These are phyloP conservation scores for Erysimum pusillum DNA, from an alignment of 441 rosid species.

Conservation along the genomic window DNA sequence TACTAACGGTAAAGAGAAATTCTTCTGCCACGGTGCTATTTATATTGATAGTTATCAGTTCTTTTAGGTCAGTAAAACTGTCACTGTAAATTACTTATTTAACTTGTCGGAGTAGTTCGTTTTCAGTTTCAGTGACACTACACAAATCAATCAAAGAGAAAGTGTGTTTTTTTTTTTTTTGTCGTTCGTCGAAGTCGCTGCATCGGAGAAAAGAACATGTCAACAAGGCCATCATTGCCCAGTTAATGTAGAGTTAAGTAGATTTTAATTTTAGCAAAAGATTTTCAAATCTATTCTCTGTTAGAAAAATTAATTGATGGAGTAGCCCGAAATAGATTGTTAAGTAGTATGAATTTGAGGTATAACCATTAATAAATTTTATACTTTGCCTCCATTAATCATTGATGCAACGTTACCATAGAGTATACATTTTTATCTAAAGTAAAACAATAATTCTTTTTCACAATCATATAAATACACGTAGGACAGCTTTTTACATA, in stretches of 20 bases:
- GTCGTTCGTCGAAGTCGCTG: too few relatives aligned
- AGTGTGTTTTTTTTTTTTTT: too few relatives aligned
- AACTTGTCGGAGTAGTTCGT: too few relatives aligned
- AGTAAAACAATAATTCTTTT: slow-evolving; percentile 31
- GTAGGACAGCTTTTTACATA: slow-evolving; percentile 38
- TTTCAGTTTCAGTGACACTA: too few relatives aligned
- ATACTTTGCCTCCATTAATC: slow-evolving; percentile 20
- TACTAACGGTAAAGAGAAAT: too few relatives aligned
- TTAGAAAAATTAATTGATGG: neutral
- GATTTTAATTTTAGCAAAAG: neutral
- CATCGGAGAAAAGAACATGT: too few relatives aligned
- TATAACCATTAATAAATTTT: neutral
- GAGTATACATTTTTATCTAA: slow-evolving; percentile 20
- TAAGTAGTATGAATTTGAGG: slow-evolving; percentile 2
- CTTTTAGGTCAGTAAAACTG: too few relatives aligned
- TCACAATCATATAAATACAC: slow-evolving; percentile 32
- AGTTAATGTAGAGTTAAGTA: neutral
- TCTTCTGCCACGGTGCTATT: too few relatives aligned
- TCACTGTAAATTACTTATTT: too few relatives aligned
- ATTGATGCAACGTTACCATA: slow-evolving; percentile 16
- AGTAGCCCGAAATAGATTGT: neutral
- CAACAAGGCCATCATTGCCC: neutral
- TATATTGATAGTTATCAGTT: too few relatives aligned
- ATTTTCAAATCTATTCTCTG: neutral
- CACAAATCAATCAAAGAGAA: too few relatives aligned